phyloP scores from a whole-genome alignment of 768 basidiomycete genomes.

The Scleroderma citrinum region DNA sequence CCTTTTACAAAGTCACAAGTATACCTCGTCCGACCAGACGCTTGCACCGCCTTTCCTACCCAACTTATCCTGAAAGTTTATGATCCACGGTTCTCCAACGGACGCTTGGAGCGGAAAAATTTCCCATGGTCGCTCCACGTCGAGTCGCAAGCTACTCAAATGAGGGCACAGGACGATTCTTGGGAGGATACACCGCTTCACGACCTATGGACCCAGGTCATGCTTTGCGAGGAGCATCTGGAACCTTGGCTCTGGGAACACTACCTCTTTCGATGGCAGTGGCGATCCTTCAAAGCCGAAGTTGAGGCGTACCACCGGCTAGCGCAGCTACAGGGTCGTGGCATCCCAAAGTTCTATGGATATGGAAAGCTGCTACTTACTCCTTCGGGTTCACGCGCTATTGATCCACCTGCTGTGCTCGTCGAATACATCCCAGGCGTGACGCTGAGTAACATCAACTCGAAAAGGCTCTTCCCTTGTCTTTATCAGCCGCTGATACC shows the following conservation, averaged over 20 bases:
- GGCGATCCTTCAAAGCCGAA: background rate
- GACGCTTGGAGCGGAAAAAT: background rate
- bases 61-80: background rate
- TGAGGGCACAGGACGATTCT: background rate
- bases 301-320: background rate
- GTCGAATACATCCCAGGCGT: constrained; percentile 1
- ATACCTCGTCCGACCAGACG: background rate
- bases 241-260: background rate
- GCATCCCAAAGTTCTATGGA: background rate
- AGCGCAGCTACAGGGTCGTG: background rate
- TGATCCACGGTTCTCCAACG: background rate
- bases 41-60: background rate
- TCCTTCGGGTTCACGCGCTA: background rate
- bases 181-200: background rate
- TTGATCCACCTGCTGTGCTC: background rate
- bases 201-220: background rate
- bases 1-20: background rate
- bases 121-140: background rate
- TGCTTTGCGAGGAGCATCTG: background rate
- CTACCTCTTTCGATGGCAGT: background rate
- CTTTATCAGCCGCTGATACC: background rate
- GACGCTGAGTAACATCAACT: background rate
- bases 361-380: background rate
- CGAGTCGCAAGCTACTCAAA: background rate
- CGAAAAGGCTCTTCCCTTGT: background rate